Percentiles rank a stretch among this genome's conserved stretches.
Evolutionary conservation across 1,284 basidiomycete genomes (phyloP).

Genomic region (Fomitopsis schrenkii): DNA sequence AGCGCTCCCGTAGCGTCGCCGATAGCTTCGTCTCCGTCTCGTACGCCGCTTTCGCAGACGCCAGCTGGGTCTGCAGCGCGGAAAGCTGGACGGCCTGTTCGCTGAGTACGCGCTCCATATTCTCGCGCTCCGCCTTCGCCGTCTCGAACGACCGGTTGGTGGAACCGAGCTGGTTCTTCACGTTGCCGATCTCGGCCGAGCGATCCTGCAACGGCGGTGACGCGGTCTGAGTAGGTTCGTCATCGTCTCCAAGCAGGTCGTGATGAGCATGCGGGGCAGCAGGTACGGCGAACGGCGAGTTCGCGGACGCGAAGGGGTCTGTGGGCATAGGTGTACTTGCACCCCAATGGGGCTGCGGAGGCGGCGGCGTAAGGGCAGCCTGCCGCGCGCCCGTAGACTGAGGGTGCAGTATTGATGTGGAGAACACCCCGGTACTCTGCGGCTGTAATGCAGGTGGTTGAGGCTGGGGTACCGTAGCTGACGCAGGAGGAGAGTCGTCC

Average conservation of each 20-base stretch:
- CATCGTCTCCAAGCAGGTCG: conserved; percentile 73
- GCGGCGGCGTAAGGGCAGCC: conserved; percentile 18
- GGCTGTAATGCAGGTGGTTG: conserved; percentile 31
- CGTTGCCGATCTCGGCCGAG: conserved; percentile 82
- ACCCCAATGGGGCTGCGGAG: conserved; percentile 17
- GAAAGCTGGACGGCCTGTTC: conserved; percentile 69
- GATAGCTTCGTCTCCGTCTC: conserved; percentile 83
- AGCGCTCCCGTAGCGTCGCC: conserved; percentile 69
- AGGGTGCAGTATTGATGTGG: conserved; percentile 14
- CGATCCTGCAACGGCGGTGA: conserved; percentile 59
- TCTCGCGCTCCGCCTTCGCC: conserved; percentile 53
- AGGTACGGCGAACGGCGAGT: conserved; percentile 20
- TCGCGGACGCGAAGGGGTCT: conserved; percentile 30
- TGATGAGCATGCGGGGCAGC: conserved; percentile 27
- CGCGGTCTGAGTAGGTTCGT: conserved; percentile 35
- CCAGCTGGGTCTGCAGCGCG: conserved; percentile 70
- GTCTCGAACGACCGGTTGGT: conserved; percentile 68
- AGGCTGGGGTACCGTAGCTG: conserved; percentile 33
- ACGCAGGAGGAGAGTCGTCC: conserved; percentile 62
- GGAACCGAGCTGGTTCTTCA: conserved; percentile 80
- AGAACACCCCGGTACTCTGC: conserved; percentile 30
- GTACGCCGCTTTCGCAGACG: conserved; percentile 75
- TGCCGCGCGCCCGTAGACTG: conserved; percentile 3
- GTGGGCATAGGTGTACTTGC: conserved; percentile 14
- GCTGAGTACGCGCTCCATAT: conserved; percentile 53